Base-by-base conservation (phyloP, 2,329 filamentous ascomycete genomes). In the Lasiodiplodia hormozganensis region DNA sequence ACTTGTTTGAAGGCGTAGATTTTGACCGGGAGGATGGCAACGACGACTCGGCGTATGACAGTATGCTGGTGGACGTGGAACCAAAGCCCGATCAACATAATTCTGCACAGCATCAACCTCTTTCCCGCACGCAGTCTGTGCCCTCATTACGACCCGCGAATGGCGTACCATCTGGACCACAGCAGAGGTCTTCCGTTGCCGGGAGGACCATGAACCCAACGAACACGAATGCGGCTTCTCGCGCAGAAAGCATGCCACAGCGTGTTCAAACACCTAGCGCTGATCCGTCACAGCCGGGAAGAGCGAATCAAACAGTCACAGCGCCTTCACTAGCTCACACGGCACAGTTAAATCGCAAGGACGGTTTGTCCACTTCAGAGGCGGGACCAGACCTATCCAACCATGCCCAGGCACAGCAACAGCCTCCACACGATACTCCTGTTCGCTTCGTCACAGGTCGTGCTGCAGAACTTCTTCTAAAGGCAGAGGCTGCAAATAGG, bases 1-100 rank as follows among this genome's bases (percentile, higher is more conserved):
- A 80, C 75, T 78, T 79, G 69, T 85, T 81, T 75, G 83, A 92
- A 70, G 87, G 90, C 34, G 90, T 82, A 14, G 67, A 68, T 47
- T 68, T 68, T 25, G 67, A 68, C 38, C 58, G 38, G 16, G 5
- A 51, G 6, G 40, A 64, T 28, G 58, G 14, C n/a, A 65, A 68
- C 7, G 58, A 68, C 21, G 67, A 68, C 40, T 68, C 67, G 4
- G 51, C 67, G 7, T 68, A 68, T 23, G 67, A 68, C 7, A 68
- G 67, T 51, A 68, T 68, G 67, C 51, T 68, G 18, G 11, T 64
- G 40, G 52, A 68, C n/a, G 18, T 51, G 10, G 23, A 18, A 36
- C 4, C 58, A 18, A 65, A 67, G 34, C 40, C 38, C 21, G 62
- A 68, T 43, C 58, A 34, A 47, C 54, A 60, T 36, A 57, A 68